Evolutionary conservation across 1,284 basidiomycete species (phyloP), one percentile per base, ranked within the genome.

Genomic region (Malassezia equina): DNA sequence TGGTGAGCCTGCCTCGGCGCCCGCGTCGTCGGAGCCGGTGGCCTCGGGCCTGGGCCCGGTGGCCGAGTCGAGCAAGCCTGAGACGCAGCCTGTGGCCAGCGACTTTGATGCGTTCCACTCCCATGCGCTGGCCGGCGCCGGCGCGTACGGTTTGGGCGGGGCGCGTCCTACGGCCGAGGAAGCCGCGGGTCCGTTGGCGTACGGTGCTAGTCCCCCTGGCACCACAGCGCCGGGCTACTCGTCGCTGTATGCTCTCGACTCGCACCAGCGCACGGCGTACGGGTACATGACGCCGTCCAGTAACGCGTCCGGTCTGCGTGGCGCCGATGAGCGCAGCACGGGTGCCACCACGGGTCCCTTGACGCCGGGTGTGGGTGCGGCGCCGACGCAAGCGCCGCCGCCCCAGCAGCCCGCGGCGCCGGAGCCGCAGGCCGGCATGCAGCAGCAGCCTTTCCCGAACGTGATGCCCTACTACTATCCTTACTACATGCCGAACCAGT

Each of bases 401-500:
- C 28, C 31, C 17, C 39, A 28, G 24, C n/a, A 19, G 34, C 42
- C 47, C 2, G 52, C 25, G 12, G 46, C 39, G 31, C 55, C 61
- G 15, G 58, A 53, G 33, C 60, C 60, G 21, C 60, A 58, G 27
- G 51, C 62, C 13, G 64, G 66, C 55, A 62, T 62, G 58, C 69
- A 59, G 49, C 69, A 59, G 49, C 68, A 70, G 64, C 66, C 63
- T 33, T 73, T 63, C 66, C 66, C 69, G 7, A 67, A 68, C 49
- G 62, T 73, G 56, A 69, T 71, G 67, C 71, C 71, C 17, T 74
- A 74, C 67, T 74, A 74, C 59, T 69, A 71, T 11, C 68, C 68
- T 50, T 74, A 74, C 68, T 74, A 74, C 62, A 63, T 71, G 62
- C 71, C 69, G 28, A 69, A 67, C 64, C 71, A 74, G 58, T 74